phyloP scores from a whole-genome alignment of 2,329 filamentous ascomycete genomes.

The Aureobasidium leucospermi region DNA sequence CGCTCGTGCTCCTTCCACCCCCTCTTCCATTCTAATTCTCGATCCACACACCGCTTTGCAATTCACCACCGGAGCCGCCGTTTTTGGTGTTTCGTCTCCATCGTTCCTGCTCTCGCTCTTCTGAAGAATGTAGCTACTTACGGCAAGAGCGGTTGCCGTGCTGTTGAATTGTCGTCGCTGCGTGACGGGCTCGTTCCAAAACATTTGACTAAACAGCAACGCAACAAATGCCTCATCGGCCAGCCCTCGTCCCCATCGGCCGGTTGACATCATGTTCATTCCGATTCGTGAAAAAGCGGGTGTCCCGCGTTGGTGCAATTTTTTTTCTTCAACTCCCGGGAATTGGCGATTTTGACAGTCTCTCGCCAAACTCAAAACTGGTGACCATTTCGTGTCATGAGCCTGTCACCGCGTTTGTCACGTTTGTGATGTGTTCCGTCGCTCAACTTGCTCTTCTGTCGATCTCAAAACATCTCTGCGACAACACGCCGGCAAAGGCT shows the following conservation, averaged over 20 bases:
- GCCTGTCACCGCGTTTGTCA: not conserved
- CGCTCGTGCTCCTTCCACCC: constrained; percentile 4
- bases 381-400: not conserved
- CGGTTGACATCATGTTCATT: constrained; percentile 2
- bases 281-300: constrained; percentile 1
- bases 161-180: not conserved
- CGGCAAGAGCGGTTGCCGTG: not conserved
- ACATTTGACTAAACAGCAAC: not conserved
- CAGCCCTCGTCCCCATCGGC: too few relatives aligned
- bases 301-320: not conserved
- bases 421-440: not conserved
- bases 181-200: not conserved
- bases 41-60: constrained; percentile 5
- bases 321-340: not conserved
- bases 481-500: not conserved
- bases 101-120: not conserved
- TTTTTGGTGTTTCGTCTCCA: not conserved
- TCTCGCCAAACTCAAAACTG: not conserved
- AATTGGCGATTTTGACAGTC: constrained; percentile 2
- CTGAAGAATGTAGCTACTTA: not conserved
- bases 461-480: not conserved
- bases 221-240: constrained; percentile 7
- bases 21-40: not conserved
- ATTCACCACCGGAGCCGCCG: not conserved
- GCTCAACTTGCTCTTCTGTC: not conserved